Evolutionary conservation across 2,329 filamentous ascomycete species (phyloP).

Genomic region (Aspergillus aculeatinus): DNA sequence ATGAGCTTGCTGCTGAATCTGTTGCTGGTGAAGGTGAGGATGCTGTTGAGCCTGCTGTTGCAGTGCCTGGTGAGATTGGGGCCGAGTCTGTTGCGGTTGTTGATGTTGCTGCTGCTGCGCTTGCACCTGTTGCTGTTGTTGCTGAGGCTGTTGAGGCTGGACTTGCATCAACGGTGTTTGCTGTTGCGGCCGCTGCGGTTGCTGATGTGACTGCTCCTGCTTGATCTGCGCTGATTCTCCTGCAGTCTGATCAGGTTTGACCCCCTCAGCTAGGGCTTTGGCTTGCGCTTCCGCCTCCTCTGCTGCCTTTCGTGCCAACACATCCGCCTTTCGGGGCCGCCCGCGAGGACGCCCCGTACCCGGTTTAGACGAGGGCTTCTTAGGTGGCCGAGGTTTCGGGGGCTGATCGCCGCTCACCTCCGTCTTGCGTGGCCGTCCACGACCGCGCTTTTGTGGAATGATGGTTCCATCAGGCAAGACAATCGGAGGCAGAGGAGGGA

Average conservation of each 20-base stretch:
- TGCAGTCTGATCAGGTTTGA: background rate
- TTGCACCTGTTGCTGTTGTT: constrained; percentile 18
- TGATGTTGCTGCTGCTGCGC: constrained; percentile 8
- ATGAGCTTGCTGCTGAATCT: background rate
- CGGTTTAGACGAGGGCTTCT: constrained; percentile 21
- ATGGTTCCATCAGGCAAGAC: constrained; percentile 20
- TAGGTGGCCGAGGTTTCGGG: constrained; percentile 23
- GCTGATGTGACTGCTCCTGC: background rate
- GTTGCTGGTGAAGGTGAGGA: constrained; percentile 3
- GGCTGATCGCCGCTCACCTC: constrained; percentile 19
- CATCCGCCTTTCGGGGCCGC: constrained; percentile 35
- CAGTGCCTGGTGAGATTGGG: constrained; percentile 18
- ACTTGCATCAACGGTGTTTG: background rate
- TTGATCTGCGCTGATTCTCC: background rate
- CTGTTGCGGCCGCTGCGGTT: background rate
- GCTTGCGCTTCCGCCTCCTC: constrained; percentile 23
- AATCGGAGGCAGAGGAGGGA: constrained; percentile 6
- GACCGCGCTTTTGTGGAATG: constrained; percentile 23
- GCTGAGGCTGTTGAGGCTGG: constrained; percentile 13
- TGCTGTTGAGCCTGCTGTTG: constrained; percentile 17
- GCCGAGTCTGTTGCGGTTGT: constrained; percentile 17
- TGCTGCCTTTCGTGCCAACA: constrained; percentile 28
- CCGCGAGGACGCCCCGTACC: constrained; percentile 36
- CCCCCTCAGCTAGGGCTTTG: background rate
- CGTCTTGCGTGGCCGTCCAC: constrained; percentile 27